These are phyloP conservation scores for Fusarium liriodendri DNA, from an alignment of 2,329 filamentous ascomycete species.

Conservation along the genomic window DNA sequence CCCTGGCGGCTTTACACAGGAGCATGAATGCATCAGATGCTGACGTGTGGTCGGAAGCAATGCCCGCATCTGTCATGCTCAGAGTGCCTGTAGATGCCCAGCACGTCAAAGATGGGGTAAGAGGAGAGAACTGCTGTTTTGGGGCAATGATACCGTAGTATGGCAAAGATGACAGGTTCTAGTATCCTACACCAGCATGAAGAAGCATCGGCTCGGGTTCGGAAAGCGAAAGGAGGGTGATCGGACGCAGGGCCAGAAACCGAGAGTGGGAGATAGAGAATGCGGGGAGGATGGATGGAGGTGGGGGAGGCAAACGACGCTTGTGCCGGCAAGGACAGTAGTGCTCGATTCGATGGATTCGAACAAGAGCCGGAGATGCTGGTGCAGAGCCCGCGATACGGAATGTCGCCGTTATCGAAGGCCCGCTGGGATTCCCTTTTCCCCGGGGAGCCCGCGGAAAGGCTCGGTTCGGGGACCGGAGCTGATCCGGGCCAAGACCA, in stretches of 20 bases:
- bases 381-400: background rate
- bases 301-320: background rate
- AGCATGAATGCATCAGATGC: background rate
- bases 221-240: background rate
- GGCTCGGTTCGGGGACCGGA: conserved; percentile 42
- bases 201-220: conserved; percentile 19
- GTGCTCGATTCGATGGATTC: background rate
- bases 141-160: background rate
- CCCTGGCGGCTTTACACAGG: background rate
- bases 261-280: conserved; percentile 1
- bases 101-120: background rate
- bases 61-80: background rate
- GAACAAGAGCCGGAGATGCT: background rate
- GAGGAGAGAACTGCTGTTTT: background rate
- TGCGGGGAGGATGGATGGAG: conserved; percentile 23
- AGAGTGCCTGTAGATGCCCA: background rate
- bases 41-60: background rate
- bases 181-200: background rate
- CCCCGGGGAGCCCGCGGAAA: conserved; percentile 38
- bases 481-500: conserved; percentile 15
- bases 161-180: background rate
- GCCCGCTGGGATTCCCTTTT: conserved; percentile 16
- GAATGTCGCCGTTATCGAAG: conserved; percentile 17
- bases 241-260: background rate
- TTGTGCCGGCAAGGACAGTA: background rate